Base-by-base conservation (phyloP, 2,329 filamentous ascomycete genomes). In the Penicillium fuscoglaucum region DNA sequence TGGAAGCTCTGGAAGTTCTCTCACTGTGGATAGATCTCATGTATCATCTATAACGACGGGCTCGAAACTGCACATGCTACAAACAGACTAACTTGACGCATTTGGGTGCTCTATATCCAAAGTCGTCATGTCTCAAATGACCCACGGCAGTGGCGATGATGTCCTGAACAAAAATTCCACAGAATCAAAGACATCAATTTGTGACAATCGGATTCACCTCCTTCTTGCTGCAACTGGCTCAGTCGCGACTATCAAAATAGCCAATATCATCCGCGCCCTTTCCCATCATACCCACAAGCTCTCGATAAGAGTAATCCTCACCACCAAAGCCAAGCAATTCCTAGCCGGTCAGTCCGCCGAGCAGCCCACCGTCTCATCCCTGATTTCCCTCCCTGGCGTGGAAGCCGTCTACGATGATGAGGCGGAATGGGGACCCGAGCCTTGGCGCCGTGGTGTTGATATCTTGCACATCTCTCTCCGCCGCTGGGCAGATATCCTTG, bases 401-500 rank as follows among this genome's bases (percentile, higher is more conserved):
- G 90, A 93, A 44, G 89, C 82, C 28, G 81, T 96, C 49, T 91
- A 96, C 75, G 79, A 82, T 7, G 91, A 96, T 70, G 84, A 84
- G 5, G 89, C 91, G 60, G 93, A 96, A 74, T 96, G 92, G 91
- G 78, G 76, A 1, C 76, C 80, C 15, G 79, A 81, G 44, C 85
- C 90, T 0, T 96, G 92, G 92, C 83, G 81, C 31, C 82, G 92
- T 3, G 90, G 89, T 4, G 84, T 84, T 19, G 81, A 82, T 4
- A 95, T 97, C 52, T 76, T 97, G 55, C 93, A 97, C 70, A 96
- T 97, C 63, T 90, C 96, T 73, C 78, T 96, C 52, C 80, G 92
- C 28, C 81, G 89, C 55, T 89, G 89, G 91, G 90, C 90, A 1
- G 83, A 96, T 71, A 68, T 93, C 5, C 80, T 96, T 69, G 82